phyloP scores from a whole-genome alignment of 2,329 filamentous ascomycete species.

The Microsporum ferrugineum region DNA sequence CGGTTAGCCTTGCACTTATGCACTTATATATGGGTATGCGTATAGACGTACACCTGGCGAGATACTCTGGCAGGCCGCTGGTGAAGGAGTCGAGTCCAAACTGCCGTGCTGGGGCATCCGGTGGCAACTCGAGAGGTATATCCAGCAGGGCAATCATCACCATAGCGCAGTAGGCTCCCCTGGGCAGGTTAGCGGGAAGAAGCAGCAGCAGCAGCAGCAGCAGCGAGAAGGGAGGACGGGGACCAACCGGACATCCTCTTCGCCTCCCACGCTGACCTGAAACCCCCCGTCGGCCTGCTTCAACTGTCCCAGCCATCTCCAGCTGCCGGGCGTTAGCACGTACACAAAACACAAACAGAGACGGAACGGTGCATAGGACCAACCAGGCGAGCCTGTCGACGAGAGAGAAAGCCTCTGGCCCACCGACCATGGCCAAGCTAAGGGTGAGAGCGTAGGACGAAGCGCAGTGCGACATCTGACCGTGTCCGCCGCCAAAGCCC shows the following conservation, averaged over 20 bases:
- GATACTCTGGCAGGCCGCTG: constrained; percentile 64
- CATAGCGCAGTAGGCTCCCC: constrained; percentile 79
- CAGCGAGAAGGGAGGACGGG: background rate
- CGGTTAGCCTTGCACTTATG: constrained; percentile 1
- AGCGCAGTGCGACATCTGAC: constrained; percentile 78
- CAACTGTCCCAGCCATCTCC: constrained; percentile 76
- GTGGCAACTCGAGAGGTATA: constrained; percentile 66
- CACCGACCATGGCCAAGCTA: constrained; percentile 66
- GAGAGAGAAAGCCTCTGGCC: constrained; percentile 58
- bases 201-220: too few species aligned
- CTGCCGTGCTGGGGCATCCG: constrained; percentile 55
- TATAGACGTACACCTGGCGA: constrained; percentile 58
- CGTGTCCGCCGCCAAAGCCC: constrained; percentile 88
- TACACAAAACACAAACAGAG: background rate
- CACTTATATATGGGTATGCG: background rate
- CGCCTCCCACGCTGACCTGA: constrained; percentile 70
- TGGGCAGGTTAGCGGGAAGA: constrained; percentile 6
- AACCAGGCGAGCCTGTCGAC: constrained; percentile 69
- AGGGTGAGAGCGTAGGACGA: constrained; percentile 78
- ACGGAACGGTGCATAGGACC: constrained; percentile 4
- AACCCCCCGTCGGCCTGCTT: constrained; percentile 90
- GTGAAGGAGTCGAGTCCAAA: constrained; percentile 56
- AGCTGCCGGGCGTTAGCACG: constrained; percentile 33
- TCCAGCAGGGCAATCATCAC: constrained; percentile 73
- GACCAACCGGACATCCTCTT: constrained; percentile 76